Evolutionary conservation across 768 basidiomycete genomes (phyloP).

Genomic region (Leccinum variicolor): DNA sequence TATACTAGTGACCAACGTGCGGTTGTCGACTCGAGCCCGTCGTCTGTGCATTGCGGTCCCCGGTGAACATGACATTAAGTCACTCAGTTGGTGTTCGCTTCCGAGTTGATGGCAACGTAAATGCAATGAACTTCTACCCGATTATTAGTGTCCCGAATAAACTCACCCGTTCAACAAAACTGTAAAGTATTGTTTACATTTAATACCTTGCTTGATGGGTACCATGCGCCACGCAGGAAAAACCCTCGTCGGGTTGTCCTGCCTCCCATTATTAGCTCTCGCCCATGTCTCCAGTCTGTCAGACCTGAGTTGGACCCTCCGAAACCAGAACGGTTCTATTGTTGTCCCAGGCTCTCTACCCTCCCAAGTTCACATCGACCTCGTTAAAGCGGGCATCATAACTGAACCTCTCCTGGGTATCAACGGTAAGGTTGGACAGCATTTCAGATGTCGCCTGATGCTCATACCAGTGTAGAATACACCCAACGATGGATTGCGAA

Average conservation of each 20-base stretch:
- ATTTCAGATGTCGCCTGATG: background rate
- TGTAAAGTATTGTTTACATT: too few species aligned
- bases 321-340: conserved; percentile 51
- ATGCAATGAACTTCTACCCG: too few species aligned
- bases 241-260: background rate
- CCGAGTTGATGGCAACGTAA: too few species aligned
- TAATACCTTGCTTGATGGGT: too few species aligned
- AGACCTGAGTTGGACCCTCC: conserved; percentile 48
- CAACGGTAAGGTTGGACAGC: conserved; percentile 38
- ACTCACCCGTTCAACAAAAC: too few species aligned
- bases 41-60: too few species aligned
- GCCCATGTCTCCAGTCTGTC: conserved; percentile 41
- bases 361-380: conserved; percentile 53
- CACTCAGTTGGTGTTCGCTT: too few species aligned
- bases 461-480: conserved; percentile 36
- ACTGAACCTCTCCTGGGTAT: conserved; percentile 51
- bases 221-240: background rate
- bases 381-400: conserved; percentile 49
- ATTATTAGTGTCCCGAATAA: too few species aligned
- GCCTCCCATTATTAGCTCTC: conserved; percentile 11
- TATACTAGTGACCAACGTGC: too few species aligned
- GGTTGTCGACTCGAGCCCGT: too few species aligned
- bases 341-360: conserved; percentile 49
- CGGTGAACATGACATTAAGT: too few species aligned
- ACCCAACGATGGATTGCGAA: conserved; percentile 53